Conservation (phyloP, 345 rosid genomes). For the Theobroma cacao region DNA sequence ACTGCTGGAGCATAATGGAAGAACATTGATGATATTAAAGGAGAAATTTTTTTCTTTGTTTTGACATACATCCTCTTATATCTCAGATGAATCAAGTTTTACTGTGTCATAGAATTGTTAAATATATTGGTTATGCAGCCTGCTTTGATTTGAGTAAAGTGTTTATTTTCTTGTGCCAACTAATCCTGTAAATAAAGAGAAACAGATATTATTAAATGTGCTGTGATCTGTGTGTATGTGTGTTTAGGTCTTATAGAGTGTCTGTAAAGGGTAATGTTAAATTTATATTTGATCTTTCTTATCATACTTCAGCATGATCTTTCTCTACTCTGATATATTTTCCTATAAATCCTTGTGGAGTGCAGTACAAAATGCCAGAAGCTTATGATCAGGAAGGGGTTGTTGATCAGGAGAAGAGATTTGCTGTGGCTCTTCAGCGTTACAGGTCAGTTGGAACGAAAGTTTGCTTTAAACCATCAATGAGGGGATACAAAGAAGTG, state of each 20-base stretch:
- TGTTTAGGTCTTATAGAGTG: not conserved
- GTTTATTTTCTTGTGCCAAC: not conserved
- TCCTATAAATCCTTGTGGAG: constrained; percentile 16
- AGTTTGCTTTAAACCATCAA: not conserved
- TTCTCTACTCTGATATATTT: constrained; percentile 6
- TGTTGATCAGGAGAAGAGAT: constrained; percentile 92
- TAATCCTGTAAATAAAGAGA: not conserved
- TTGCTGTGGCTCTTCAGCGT: constrained; percentile 86
- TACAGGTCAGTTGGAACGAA: constrained; percentile 51
- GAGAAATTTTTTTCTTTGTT: not conserved
- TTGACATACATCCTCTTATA: not conserved
- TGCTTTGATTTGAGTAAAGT: not conserved
- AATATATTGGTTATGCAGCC: not conserved
- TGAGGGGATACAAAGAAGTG: not conserved
- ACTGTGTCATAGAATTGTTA: not conserved
- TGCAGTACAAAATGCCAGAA: constrained; percentile 93
- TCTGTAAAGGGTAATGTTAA: not conserved
- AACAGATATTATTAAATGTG: not conserved
- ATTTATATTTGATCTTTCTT: not conserved
- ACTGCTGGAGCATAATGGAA: not conserved
- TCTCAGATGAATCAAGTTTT: not conserved
- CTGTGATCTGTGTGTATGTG: not conserved
- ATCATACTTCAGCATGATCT: not conserved
- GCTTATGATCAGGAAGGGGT: constrained; percentile 90
- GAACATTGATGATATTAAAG: not conserved